phyloP scores from a whole-genome alignment of 441 rosid genomes.

The Pelargonium myrrhifolium region DNA sequence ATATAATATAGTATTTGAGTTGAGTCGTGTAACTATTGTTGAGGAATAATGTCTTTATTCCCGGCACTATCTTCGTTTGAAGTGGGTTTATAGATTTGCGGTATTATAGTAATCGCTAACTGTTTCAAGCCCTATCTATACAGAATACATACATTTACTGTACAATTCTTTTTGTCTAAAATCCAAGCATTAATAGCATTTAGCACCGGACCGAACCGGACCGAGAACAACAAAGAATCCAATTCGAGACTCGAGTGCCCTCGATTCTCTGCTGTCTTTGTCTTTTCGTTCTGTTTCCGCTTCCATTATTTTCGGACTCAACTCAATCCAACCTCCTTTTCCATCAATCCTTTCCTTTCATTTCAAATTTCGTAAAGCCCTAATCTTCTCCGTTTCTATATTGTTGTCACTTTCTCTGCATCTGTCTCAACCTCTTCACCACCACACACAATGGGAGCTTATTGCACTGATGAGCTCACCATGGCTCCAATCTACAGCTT shows the following conservation, averaged over 20 bases:
- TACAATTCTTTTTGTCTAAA: too few relatives aligned
- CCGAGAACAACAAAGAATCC: not conserved
- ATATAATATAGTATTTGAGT: too few relatives aligned
- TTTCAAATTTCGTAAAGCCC: not conserved
- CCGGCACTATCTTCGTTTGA: too few relatives aligned
- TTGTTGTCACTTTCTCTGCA: not conserved
- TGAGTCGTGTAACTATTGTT: too few relatives aligned
- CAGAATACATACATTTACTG: too few relatives aligned
- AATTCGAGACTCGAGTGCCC: not conserved
- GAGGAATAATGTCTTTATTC: too few relatives aligned
- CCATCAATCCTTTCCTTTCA: not conserved
- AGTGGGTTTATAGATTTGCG: too few relatives aligned
- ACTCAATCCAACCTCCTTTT: not conserved
- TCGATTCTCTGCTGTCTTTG: not conserved
- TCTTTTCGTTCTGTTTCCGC: not conserved
- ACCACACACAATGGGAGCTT: not conserved
- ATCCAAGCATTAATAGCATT: too few relatives aligned
- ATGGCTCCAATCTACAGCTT: conserved; percentile 3
- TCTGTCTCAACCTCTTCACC: too few relatives aligned
- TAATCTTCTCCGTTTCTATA: not conserved
- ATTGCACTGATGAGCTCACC: not conserved
- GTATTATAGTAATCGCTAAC: too few relatives aligned
- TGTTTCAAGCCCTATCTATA: too few relatives aligned
- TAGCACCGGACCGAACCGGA: too few relatives aligned
- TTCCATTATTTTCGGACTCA: conserved; percentile 3